These are phyloP conservation scores for Fragaria vesca DNA, from an alignment of 306 rosid species.

Conservation along the genomic window DNA sequence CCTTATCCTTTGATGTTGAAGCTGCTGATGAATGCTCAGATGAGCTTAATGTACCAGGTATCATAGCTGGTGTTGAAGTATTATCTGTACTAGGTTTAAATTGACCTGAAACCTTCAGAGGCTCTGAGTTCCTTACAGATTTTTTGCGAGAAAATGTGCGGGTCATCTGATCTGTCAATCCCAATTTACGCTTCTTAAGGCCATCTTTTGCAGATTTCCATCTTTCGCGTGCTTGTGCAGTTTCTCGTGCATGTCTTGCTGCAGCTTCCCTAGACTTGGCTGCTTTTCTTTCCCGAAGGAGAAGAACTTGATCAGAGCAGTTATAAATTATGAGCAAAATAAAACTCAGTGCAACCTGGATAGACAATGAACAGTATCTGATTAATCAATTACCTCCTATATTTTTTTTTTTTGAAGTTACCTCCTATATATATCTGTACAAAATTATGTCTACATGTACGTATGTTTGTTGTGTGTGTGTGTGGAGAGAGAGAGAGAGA, in stretches of 20 bases:
- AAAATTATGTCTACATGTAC: neutral
- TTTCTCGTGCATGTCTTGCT: constrained; percentile 67
- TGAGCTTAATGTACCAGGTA: constrained; percentile 40
- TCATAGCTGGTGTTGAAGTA: constrained; percentile 23
- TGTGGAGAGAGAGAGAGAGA: neutral
- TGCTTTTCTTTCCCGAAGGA: constrained; percentile 65
- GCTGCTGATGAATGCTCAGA: constrained; percentile 26
- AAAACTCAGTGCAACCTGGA: constrained; percentile 63
- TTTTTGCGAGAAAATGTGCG: constrained; percentile 70
- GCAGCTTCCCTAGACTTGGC: constrained; percentile 79
- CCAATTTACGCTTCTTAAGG: constrained; percentile 49
- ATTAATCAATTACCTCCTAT: constrained; percentile 2
- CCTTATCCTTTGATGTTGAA: constrained; percentile 44
- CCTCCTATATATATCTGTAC: neutral
- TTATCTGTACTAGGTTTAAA: constrained; percentile 12
- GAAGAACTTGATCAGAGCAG: constrained; percentile 74
- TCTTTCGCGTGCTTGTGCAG: constrained; percentile 68
- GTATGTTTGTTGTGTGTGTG: neutral
- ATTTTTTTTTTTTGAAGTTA: no score
- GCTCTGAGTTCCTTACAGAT: constrained; percentile 38
- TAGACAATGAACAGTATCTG: constrained; percentile 23
- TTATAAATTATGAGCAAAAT: constrained; percentile 58
- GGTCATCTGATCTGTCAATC: constrained; percentile 50
- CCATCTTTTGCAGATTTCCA: constrained; percentile 62
- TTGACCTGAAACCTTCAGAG: constrained; percentile 26